Evolutionary conservation across 1,139 yeast species (phyloP).

Genomic region (Hansenula lynferdii): DNA sequence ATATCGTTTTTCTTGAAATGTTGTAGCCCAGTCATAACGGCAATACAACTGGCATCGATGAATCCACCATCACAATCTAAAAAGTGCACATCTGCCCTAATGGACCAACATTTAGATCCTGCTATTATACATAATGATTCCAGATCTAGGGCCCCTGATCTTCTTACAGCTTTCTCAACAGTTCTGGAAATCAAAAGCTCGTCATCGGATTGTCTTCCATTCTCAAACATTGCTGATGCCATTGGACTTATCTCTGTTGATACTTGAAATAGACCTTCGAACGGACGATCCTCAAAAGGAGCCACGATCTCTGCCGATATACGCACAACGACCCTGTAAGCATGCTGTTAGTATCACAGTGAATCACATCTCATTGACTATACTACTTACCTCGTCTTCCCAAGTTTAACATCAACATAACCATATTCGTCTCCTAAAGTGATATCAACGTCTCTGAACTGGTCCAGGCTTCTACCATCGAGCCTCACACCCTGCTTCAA

Average conservation of each 20-base stretch:
- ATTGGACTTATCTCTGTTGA: conserved; percentile 85
- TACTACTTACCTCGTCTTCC: conserved; percentile 46
- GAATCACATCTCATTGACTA: too few relatives aligned
- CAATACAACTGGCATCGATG: conserved; percentile 86
- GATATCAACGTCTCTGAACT: conserved; percentile 61
- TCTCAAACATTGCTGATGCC: conserved; percentile 84
- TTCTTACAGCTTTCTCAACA: conserved; percentile 84
- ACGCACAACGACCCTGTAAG: conserved; percentile 68
- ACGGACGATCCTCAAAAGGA: conserved; percentile 90
- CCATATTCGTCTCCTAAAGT: conserved; percentile 71
- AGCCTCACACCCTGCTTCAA: conserved; percentile 58
- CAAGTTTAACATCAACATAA: conserved; percentile 70
- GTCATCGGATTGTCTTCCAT: conserved; percentile 61
- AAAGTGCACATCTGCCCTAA: conserved; percentile 86
- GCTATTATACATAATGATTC: conserved; percentile 90
- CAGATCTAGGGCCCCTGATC: conserved; percentile 86
- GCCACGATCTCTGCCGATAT: conserved; percentile 75
- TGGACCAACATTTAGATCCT: conserved; percentile 86
- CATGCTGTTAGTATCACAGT: too few relatives aligned
- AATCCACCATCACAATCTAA: conserved; percentile 90
- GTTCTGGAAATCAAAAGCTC: conserved; percentile 76
- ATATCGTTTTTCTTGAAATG: conserved; percentile 86
- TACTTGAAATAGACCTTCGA: conserved; percentile 83
- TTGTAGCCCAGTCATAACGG: conserved; percentile 79
- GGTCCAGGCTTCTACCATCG: conserved; percentile 64